Conservation (phyloP, 495 filamentous ascomycete species). For the Sabuloglossum arenarium region DNA sequence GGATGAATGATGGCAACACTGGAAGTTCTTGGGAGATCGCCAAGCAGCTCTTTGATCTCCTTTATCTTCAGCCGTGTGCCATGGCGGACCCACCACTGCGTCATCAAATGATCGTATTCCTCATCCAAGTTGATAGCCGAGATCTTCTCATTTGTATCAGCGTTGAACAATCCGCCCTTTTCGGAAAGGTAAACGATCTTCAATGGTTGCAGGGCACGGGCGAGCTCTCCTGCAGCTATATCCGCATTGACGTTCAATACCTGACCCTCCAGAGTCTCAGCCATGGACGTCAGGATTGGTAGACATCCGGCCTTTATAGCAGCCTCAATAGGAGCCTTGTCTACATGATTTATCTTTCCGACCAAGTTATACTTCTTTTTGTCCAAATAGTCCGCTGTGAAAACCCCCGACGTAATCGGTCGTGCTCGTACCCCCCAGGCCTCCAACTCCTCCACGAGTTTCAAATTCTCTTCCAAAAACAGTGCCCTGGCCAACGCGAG, state of each 20-base stretch:
- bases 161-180: slow-evolving; percentile 92
- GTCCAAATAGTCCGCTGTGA: slow-evolving; percentile 86
- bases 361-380: slow-evolving; percentile 89
- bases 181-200: slow-evolving; percentile 98
- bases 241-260: slow-evolving; percentile 97
- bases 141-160: slow-evolving; percentile 84
- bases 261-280: slow-evolving; percentile 81
- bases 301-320: slow-evolving; percentile 84
- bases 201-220: slow-evolving; percentile 70
- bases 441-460: slow-evolving; percentile 81
- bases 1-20: slow-evolving; percentile 97
- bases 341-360: slow-evolving; percentile 85
- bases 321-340: slow-evolving; percentile 77
- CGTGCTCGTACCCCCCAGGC: slow-evolving; percentile 77
- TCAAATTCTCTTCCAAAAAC: slow-evolving; percentile 91
- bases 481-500: slow-evolving; percentile 74
- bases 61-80: slow-evolving; percentile 96
- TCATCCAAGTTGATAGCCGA: slow-evolving; percentile 96
- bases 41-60: slow-evolving; percentile 88
- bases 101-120: slow-evolving; percentile 90
- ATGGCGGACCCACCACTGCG: slow-evolving; percentile 87
- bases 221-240: slow-evolving; percentile 85
- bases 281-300: slow-evolving; percentile 92
- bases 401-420: slow-evolving; percentile 83
- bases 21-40: slow-evolving; percentile 69